Conservation (phyloP, 768 basidiomycete species). For the Agaricus sinodeliciosus region DNA sequence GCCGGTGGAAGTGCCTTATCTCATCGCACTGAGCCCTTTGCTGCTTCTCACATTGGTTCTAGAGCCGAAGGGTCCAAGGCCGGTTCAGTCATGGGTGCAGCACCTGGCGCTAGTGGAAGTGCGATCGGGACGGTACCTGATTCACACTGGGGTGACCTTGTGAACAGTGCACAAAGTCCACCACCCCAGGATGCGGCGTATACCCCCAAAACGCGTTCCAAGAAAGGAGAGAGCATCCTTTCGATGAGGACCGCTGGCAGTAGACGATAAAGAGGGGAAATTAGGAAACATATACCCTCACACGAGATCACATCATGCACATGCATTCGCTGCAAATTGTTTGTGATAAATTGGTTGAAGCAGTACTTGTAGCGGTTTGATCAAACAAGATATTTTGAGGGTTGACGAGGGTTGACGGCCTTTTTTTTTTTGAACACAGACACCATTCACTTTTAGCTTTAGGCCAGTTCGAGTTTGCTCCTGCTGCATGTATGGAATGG, state of each 20-base stretch:
- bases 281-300: no score
- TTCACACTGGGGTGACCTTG: background rate
- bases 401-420: no score
- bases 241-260: conserved; percentile 4
- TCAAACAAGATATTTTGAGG: no score
- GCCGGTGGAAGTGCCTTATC: background rate
- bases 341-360: no score
- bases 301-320: no score
- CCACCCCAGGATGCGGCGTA: background rate
- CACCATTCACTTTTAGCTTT: no score
- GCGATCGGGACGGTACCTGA: background rate
- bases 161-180: background rate
- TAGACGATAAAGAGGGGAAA: background rate
- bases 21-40: background rate
- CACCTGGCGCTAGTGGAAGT: background rate
- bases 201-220: background rate
- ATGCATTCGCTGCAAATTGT: no score
- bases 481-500: no score
- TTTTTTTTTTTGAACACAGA: no score
- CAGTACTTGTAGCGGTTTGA: no score
- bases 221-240: conserved; percentile 1
- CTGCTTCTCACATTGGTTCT: background rate
- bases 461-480: no score
- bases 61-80: background rate
- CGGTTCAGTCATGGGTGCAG: background rate